Conservation (phyloP, 208 protist genomes). For the Leishmania turanica region DNA sequence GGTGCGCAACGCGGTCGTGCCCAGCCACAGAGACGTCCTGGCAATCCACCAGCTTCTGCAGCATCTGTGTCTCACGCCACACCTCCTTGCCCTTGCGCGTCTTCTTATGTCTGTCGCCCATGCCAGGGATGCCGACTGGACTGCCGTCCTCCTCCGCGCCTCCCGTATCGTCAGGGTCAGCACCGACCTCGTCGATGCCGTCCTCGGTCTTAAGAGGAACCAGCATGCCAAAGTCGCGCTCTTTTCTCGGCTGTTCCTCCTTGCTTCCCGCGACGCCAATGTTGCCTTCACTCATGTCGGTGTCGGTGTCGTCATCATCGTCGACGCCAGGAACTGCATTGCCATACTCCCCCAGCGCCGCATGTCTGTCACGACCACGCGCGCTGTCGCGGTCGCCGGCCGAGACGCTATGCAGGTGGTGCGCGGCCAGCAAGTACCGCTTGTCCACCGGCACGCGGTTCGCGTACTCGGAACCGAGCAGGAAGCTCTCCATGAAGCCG, state of each 20-base stretch:
- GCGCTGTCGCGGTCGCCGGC: not conserved
- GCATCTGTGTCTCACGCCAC: slow-evolving; percentile 33
- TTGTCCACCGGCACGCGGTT: slow-evolving; percentile 51
- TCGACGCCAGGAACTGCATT: slow-evolving; percentile 19
- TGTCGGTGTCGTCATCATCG: slow-evolving; percentile 11
- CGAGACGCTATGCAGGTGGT: slow-evolving; percentile 30
- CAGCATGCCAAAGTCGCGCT: slow-evolving; percentile 36
- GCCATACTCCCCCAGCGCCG: slow-evolving; percentile 16
- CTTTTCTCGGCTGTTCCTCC: not conserved
- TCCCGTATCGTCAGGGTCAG: not conserved
- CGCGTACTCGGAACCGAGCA: slow-evolving; percentile 85
- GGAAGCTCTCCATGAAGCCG: slow-evolving; percentile 92
- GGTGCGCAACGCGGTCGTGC: slow-evolving; percentile 42
- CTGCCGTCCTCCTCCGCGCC: not conserved
- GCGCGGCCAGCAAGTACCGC: slow-evolving; percentile 58
- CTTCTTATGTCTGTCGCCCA: not conserved
- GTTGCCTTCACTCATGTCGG: not conserved
- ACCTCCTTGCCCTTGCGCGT: not conserved
- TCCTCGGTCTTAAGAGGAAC: slow-evolving; percentile 25
- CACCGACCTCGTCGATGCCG: not conserved
- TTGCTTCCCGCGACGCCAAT: not conserved
- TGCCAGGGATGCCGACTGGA: not conserved
- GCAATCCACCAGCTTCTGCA: slow-evolving; percentile 64
- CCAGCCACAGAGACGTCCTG: slow-evolving; percentile 43
- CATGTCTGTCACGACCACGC: slow-evolving; percentile 7